phyloP scores from a whole-genome alignment of 73 alveolate genomes.

The Tetrahymena elliotti region DNA sequence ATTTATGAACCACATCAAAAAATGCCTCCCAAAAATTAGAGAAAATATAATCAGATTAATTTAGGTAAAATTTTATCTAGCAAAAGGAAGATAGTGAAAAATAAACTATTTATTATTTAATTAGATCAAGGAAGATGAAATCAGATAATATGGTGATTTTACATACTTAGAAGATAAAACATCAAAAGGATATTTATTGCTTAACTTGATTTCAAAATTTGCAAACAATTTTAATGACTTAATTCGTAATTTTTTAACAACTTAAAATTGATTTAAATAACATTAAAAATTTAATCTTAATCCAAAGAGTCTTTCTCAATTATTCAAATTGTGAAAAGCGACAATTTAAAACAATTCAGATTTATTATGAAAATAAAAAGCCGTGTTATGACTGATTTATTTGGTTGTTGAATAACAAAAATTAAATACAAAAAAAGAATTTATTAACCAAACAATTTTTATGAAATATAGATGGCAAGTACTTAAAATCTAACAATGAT shows the following conservation, averaged over 20 bases:
- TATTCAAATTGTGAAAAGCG: no score
- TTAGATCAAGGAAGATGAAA: slow-evolving; percentile 8
- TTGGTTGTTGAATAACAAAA: no score
- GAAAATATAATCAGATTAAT: slow-evolving; percentile 27
- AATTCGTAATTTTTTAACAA: neutral
- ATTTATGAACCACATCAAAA: slow-evolving; percentile 38
- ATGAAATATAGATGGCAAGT: slow-evolving; percentile 52
- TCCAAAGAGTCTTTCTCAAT: no score
- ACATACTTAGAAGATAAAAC: slow-evolving; percentile 16
- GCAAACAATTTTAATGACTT: slow-evolving; percentile 13
- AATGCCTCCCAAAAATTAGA: slow-evolving; percentile 28
- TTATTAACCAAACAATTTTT: neutral
- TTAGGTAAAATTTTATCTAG: neutral
- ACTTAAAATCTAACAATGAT: slow-evolving; percentile 45
- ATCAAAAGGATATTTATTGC: neutral
- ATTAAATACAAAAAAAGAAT: neutral
- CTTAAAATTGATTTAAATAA: no score
- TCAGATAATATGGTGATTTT: slow-evolving; percentile 23
- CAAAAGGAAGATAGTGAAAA: neutral
- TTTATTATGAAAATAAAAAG: no score
- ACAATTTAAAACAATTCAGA: no score
- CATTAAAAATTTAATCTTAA: no score
- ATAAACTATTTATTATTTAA: neutral
- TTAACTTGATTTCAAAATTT: slow-evolving; percentile 14
- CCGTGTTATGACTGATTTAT: no score